Evolutionary conservation across 495 filamentous ascomycete species (phyloP).

Genomic region (Aspergillus bertholletiae): DNA sequence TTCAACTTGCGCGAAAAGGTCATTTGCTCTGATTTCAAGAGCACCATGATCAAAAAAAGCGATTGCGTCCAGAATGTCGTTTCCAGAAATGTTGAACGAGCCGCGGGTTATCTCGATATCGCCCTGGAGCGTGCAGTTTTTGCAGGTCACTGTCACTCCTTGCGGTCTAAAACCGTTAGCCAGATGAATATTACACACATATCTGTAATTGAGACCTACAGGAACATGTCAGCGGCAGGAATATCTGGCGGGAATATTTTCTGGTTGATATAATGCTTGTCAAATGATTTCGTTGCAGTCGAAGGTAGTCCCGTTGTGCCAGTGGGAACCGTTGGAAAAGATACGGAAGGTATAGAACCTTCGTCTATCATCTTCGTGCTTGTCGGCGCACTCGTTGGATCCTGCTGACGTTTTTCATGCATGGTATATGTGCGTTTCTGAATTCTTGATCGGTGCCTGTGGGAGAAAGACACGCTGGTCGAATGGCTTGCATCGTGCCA

Average conservation of each 20-base stretch:
- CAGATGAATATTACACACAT: neutral
- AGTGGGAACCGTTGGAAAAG: neutral
- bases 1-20: slow-evolving; percentile 26
- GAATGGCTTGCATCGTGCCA: slow-evolving; percentile 10
- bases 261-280: neutral
- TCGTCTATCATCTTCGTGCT: neutral
- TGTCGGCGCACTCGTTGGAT: neutral
- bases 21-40: slow-evolving; percentile 19
- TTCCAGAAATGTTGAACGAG: slow-evolving; percentile 13
- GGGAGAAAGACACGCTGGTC: slow-evolving; percentile 6
- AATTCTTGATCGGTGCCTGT: neutral
- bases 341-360: neutral
- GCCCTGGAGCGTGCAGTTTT: slow-evolving; percentile 25
- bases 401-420: neutral
- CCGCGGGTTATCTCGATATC: slow-evolving; percentile 23
- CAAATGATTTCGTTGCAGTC: neutral
- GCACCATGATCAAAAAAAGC: slow-evolving; percentile 20
- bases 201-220: slow-evolving; percentile 1
- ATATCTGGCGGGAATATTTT: neutral
- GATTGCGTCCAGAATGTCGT: slow-evolving; percentile 9
- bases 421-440: neutral
- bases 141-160: slow-evolving; percentile 21
- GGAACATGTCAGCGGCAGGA: neutral
- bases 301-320: neutral
- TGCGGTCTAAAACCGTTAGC: neutral